These are phyloP conservation scores for Plasmodium coatneyi DNA, from an alignment of 169 alveolate species.

Conservation along the genomic window DNA sequence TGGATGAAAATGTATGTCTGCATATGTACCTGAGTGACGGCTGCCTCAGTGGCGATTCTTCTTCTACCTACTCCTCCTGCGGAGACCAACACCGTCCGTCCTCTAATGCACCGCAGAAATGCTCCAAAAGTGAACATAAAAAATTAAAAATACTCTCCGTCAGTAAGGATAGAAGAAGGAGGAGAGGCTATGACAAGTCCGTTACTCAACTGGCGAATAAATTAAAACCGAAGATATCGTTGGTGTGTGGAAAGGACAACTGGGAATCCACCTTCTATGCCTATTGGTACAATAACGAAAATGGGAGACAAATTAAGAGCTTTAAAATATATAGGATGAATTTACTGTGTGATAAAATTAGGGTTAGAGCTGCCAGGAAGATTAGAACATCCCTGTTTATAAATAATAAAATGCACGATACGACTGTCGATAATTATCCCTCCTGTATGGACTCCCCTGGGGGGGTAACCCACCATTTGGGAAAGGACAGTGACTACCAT, in stretches of 20 bases:
- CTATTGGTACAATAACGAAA: conserved; percentile 80
- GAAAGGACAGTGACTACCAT: background rate
- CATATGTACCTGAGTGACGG: conserved; percentile 43
- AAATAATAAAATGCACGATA: background rate
- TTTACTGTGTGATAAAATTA: conserved; percentile 80
- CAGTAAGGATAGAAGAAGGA: conserved; percentile 77
- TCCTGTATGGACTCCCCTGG: background rate
- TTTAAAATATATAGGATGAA: conserved; percentile 79
- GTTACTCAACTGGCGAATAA: conserved; percentile 74
- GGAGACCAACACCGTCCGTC: background rate
- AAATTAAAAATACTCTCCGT: conserved; percentile 34
- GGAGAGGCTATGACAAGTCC: conserved; percentile 77
- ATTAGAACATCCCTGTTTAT: conserved; percentile 30
- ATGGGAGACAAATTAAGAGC: conserved; percentile 74
- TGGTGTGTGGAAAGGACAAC: conserved; percentile 82
- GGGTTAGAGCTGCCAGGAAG: conserved; percentile 80
- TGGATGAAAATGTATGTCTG: conserved; percentile 53
- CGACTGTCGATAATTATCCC: background rate
- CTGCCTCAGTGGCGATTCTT: background rate
- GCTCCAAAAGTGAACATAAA: conserved; percentile 13
- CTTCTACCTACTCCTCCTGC: background rate
- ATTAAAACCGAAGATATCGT: conserved; percentile 79
- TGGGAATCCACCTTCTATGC: conserved; percentile 87
- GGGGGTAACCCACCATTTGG: background rate
- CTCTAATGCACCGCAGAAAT: background rate